phyloP scores from a whole-genome alignment of 768 basidiomycete genomes.

The Calocybe cyanea region DNA sequence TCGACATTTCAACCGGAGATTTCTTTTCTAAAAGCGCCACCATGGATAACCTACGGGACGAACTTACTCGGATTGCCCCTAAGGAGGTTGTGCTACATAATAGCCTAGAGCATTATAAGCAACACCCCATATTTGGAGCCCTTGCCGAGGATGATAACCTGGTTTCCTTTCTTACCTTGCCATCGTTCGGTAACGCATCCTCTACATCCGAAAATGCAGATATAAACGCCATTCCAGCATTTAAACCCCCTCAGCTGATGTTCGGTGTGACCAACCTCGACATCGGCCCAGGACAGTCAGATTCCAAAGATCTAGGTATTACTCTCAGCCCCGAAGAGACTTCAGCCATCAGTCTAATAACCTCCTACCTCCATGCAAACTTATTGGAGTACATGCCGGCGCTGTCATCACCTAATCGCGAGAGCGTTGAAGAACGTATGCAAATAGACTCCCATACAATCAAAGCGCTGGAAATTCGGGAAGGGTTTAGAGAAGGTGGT shows the following conservation, averaged over 20 bases:
- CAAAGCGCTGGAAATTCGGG: conserved; percentile 82
- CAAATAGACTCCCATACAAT: conserved; percentile 88
- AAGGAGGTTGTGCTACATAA: conserved; percentile 74
- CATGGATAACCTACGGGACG: conserved; percentile 63
- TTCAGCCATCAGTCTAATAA: conserved; percentile 58
- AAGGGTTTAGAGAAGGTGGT: conserved; percentile 70
- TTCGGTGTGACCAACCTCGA: background rate
- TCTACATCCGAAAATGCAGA: background rate
- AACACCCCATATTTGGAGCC: conserved; percentile 43
- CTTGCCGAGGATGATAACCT: conserved; percentile 54
- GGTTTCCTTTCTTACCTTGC: conserved; percentile 42
- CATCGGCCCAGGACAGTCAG: background rate
- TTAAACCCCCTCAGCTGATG: background rate
- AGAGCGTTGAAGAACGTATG: conserved; percentile 60
- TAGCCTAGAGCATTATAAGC: conserved; percentile 28
- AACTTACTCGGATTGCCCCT: conserved; percentile 77
- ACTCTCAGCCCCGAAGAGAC: conserved; percentile 36
- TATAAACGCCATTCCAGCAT: background rate
- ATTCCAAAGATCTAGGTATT: conserved; percentile 15
- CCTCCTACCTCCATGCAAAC: conserved; percentile 59
- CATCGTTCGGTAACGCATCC: conserved; percentile 4
- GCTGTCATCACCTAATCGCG: conserved; percentile 53
- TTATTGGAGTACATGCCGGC: conserved; percentile 77
- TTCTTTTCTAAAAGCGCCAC: conserved; percentile 72
- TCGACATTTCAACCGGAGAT: conserved; percentile 92